These are phyloP conservation scores for Grifola frondosa DNA, from an alignment of 1,284 basidiomycete genomes.

Conservation along the genomic window DNA sequence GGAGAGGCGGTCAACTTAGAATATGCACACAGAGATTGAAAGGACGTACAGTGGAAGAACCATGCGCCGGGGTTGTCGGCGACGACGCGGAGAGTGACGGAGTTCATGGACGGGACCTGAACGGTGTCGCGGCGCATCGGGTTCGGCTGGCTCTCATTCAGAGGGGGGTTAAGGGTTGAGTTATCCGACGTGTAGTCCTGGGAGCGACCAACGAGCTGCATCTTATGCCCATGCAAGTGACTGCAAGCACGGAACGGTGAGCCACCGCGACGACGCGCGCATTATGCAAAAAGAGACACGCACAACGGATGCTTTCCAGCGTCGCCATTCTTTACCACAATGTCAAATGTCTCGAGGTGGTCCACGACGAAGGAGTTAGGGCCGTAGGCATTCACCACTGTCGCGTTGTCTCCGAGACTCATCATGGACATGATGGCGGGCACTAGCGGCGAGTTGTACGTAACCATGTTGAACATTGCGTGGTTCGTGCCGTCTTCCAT, in stretches of 20 bases:
- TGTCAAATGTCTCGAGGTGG: conserved; percentile 75
- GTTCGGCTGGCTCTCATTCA: conserved; percentile 75
- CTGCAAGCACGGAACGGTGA: conserved; percentile 37
- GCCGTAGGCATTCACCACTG: conserved; percentile 73
- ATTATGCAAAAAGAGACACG: conserved; percentile 24
- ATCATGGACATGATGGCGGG: conserved; percentile 77
- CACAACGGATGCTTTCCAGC: conserved; percentile 80
- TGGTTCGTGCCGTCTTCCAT: conserved; percentile 80
- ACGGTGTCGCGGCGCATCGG: conserved; percentile 85
- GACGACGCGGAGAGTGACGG: conserved; percentile 65
- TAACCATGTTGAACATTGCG: conserved; percentile 71
- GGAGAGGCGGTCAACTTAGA: not conserved
- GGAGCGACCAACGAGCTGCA: conserved; percentile 75
- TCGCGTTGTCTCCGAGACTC: conserved; percentile 75
- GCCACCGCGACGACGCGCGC: not conserved
- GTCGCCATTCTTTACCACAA: conserved; percentile 82
- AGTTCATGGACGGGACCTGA: conserved; percentile 57
- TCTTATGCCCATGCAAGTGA: conserved; percentile 82
- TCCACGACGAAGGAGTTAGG: conserved; percentile 74
- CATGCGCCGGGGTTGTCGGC: conserved; percentile 86
- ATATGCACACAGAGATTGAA: not conserved
- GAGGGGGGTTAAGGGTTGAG: conserved; percentile 76
- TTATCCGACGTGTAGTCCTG: conserved; percentile 78
- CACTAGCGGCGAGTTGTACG: conserved; percentile 67
- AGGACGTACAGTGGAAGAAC: conserved; percentile 72